Percentiles rank a stretch among this genome's conserved stretches.
These are phyloP conservation scores for Aspergillus glaucus DNA, from an alignment of 2,329 filamentous ascomycete species.

Conservation along the genomic window DNA sequence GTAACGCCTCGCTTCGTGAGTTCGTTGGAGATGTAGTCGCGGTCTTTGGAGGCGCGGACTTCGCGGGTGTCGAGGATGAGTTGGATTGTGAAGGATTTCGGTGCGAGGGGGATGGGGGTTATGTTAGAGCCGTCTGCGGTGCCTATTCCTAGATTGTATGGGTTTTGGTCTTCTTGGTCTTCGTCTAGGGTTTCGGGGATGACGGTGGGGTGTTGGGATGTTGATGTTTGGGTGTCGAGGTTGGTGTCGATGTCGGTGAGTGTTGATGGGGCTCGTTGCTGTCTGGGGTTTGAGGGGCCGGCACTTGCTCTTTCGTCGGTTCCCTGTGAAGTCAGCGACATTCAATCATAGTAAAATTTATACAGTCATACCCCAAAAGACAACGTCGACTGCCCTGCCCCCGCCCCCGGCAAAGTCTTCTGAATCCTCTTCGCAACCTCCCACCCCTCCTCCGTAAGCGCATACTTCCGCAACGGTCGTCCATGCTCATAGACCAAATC, in stretches of 20 bases:
- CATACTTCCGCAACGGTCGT: conserved; percentile 61
- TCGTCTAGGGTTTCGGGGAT: conserved; percentile 1
- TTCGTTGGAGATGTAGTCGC: conserved; percentile 70
- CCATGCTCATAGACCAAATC: conserved; percentile 68
- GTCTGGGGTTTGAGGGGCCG: not conserved
- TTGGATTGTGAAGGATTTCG: conserved; percentile 64
- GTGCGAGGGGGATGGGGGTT: conserved; percentile 55
- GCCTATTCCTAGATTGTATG: conserved; percentile 1
- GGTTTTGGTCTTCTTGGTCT: conserved; percentile 3
- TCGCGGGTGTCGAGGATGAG: conserved; percentile 71
- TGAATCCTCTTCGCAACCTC: conserved; percentile 63
- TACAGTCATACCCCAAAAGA: conserved; percentile 5
- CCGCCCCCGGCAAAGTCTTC: conserved; percentile 35
- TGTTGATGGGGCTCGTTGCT: not conserved
- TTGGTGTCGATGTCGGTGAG: not conserved
- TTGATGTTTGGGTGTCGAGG: not conserved
- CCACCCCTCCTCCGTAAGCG: conserved; percentile 71
- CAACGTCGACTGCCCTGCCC: conserved; percentile 14
- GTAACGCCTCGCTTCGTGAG: conserved; percentile 60
- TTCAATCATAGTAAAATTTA: not conserved
- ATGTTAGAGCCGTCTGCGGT: conserved; percentile 30
- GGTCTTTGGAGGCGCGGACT: conserved; percentile 63
- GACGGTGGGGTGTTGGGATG: not conserved
- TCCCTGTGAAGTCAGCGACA: not conserved
- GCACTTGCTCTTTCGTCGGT: not conserved